Base-by-base conservation (phyloP, 2,329 filamentous ascomycete genomes). In the Emmonsia crescens region DNA sequence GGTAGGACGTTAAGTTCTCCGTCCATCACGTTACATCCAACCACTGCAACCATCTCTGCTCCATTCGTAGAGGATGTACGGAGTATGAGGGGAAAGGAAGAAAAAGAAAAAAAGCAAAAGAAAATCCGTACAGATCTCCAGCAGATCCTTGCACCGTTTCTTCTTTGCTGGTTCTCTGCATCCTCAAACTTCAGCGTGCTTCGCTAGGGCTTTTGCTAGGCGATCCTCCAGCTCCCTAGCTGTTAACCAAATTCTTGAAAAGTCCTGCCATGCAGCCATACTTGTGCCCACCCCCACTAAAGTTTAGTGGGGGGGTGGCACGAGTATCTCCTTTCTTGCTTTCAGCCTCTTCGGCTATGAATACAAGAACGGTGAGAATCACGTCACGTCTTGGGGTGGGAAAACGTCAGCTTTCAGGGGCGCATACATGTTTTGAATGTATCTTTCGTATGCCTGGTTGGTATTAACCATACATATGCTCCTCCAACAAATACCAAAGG, bases 321-420 rank as follows among this genome's bases (percentile, higher is more conserved):
- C 10, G n/a, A 46, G n/a, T 24, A 9, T 51, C 27, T n/a, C 27
- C 48, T 31, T 19, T 31, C 48, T 19, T 31, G 10, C 27, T 31
- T 51, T 31, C 48, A 51, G 48, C 27, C 27, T 31, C 48, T 31
- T 31, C 76, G 77, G 62, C 21, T 21, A 24, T 9, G 0, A 24
- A 21, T 10, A 21, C 42, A 24, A n/a, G 2, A 46, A 46, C 19
- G 42, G 48, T 29, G 48, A 16, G 14, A 46, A 46, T 46, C n/a
- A 21, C 19, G 5, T 46, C 42, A n/a, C 6, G n/a, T 1, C n/a
- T 21, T 21, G 6, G 21, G 21, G n/a, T 3, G 42, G 6, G 16
- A 6, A n/a, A n/a, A n/a, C 5, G 19, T n/a, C 19, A 8, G 4
- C 4, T 19, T 5, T 16, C 3, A 16, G 38, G 19, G 42, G 19